These are phyloP conservation scores for Wickerhamiella pararugosa DNA, from an alignment of 1,139 yeast species.

Conservation along the genomic window DNA sequence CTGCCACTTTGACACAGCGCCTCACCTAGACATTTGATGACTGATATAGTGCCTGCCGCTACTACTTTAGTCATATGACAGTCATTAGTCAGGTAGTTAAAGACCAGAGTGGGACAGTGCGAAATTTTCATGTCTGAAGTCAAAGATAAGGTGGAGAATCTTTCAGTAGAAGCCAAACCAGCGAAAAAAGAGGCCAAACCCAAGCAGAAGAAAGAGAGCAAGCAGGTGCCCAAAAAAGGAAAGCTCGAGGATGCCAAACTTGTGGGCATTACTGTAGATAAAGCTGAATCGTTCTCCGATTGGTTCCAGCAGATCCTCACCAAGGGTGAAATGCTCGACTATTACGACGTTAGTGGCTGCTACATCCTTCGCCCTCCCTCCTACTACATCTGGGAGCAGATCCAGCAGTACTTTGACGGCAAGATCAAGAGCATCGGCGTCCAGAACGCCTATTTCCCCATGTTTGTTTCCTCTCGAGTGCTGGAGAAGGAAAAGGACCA, in stretches of 20 bases:
- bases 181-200: constrained; percentile 9
- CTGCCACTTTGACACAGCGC: no score
- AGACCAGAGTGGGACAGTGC: no score
- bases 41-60: no score
- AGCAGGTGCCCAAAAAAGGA: constrained; percentile 10
- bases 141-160: constrained; percentile 9
- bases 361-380: constrained; percentile 96
- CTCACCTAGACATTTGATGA: no score
- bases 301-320: constrained; percentile 96
- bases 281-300: constrained; percentile 77
- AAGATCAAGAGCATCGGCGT: constrained; percentile 81
- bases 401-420: constrained; percentile 73
- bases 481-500: constrained; percentile 97
- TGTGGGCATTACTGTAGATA: constrained; percentile 92
- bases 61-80: no score
- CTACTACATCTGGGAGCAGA: constrained; percentile 85
- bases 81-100: no score
- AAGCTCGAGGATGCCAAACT: constrained; percentile 69
- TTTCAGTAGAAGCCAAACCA: constrained; percentile 9
- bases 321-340: constrained; percentile 96
- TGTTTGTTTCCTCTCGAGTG: constrained; percentile 89
- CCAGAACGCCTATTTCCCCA: constrained; percentile 91
- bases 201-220: constrained; percentile 6
- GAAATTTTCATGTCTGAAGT: constrained; percentile 10
- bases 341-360: constrained; percentile 97